A percentile compares a stretch with the other conserved stretches of the same genome.
Evolutionary conservation across 768 basidiomycete genomes (phyloP).

Genomic region (Tremella yokohamensis): DNA sequence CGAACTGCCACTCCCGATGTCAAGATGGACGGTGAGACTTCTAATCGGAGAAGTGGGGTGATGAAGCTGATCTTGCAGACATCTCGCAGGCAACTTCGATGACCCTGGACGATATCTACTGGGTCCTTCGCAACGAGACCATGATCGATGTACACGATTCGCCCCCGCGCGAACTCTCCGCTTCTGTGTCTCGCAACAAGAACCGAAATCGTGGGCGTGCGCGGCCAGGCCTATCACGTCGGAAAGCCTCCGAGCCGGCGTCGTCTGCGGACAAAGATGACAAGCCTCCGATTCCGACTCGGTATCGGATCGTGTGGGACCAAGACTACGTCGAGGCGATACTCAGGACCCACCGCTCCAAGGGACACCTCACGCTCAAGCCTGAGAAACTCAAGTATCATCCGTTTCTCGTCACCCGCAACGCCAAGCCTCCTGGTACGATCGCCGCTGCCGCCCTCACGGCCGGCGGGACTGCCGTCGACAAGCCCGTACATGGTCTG

Average conservation of each 20-base stretch:
- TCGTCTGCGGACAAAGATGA: neutral
- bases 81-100: conserved; percentile 82
- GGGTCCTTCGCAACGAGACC: conserved; percentile 65
- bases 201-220: conserved; percentile 15
- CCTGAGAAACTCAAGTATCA: conserved; percentile 92
- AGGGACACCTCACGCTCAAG: conserved; percentile 67
- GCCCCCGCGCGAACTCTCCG: conserved; percentile 9
- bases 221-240: conserved; percentile 7
- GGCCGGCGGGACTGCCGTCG: neutral
- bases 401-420: conserved; percentile 70
- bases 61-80: conserved; percentile 53
- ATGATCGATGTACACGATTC: conserved; percentile 60
- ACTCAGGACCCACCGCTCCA: conserved; percentile 66
- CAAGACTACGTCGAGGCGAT: conserved; percentile 63
- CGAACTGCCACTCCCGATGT: conserved; percentile 61
- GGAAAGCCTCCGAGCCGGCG: neutral
- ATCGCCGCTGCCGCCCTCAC: conserved; percentile 18
- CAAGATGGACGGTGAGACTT: conserved; percentile 68
- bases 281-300: conserved; percentile 56
- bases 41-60: neutral
- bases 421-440: conserved; percentile 14
- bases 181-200: conserved; percentile 2
- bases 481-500: neutral
- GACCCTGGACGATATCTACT: conserved; percentile 81
- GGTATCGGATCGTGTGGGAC: conserved; percentile 75